Percentiles rank a stretch among this genome's conserved stretches.
Evolutionary conservation across 2,329 filamentous ascomycete genomes (phyloP).

Genomic region (Microdochium trichocladiopsis): DNA sequence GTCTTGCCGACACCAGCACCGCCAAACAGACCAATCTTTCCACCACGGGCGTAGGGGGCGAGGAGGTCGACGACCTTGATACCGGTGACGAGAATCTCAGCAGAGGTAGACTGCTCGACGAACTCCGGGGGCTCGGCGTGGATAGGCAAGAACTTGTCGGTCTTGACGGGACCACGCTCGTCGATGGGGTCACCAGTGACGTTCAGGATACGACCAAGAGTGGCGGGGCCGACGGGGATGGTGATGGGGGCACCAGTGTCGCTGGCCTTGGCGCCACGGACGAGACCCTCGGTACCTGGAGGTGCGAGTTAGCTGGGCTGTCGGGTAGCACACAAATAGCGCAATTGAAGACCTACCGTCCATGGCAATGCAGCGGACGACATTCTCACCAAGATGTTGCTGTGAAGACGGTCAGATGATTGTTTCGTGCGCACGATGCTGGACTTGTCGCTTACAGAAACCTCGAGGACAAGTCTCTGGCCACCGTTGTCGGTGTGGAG

Average conservation of each 20-base stretch:
- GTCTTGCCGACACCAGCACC: conserved; percentile 99
- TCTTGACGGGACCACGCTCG: conserved; percentile 97
- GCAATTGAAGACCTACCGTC: conserved; percentile 63
- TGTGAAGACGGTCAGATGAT: conserved; percentile 37
- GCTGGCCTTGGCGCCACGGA: conserved; percentile 75
- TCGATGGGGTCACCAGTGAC: conserved; percentile 99
- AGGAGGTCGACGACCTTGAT: conserved; percentile 99
- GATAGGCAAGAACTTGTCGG: conserved; percentile 79
- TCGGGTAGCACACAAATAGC: conserved; percentile 9
- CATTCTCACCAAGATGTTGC: conserved; percentile 99
- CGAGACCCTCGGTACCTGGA: conserved; percentile 96
- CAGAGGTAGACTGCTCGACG: conserved; percentile 90
- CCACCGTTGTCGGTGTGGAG: conserved; percentile 86
- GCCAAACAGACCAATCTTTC: conserved; percentile 99
- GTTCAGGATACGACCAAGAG: conserved; percentile 99
- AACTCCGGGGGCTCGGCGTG: conserved; percentile 92
- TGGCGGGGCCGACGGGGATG: conserved; percentile 89
- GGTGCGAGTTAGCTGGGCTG: conserved; percentile 14
- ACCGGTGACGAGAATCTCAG: conserved; percentile 96
- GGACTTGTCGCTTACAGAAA: conserved; percentile 60
- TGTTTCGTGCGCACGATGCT: conserved; percentile 1
- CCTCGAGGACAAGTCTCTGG: conserved; percentile 93
- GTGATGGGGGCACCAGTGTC: conserved; percentile 95
- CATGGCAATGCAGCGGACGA: conserved; percentile 99
- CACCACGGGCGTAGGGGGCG: conserved; percentile 99